These are phyloP conservation scores for Ganoderma leucocontextum DNA, from an alignment of 1,284 basidiomycete genomes.

Conservation along the genomic window DNA sequence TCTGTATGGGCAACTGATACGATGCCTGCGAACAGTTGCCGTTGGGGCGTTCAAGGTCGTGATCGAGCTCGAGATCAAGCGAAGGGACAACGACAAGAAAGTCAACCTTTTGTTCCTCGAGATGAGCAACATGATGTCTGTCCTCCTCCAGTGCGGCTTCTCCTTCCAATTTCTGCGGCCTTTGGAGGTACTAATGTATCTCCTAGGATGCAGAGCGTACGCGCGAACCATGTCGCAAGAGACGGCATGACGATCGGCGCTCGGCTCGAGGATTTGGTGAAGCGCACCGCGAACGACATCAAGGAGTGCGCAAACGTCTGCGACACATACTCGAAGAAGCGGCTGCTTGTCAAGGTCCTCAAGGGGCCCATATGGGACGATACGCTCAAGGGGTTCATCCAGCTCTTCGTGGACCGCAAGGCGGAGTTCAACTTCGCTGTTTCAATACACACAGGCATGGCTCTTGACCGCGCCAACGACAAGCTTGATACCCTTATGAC, in stretches of 20 bases:
- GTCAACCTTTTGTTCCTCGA: constrained; percentile 49
- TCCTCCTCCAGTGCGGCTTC: constrained; percentile 49
- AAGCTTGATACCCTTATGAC: constrained; percentile 39
- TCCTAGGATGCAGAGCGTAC: constrained; percentile 18
- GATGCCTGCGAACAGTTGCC: constrained; percentile 41
- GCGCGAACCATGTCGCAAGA: constrained; percentile 25
- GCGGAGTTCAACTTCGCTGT: constrained; percentile 44
- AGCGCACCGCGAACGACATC: constrained; percentile 41
- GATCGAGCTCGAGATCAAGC: constrained; percentile 48
- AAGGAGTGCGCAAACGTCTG: constrained; percentile 43
- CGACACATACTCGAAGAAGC: constrained; percentile 44
- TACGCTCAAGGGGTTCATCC: constrained; percentile 44
- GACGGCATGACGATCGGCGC: constrained; percentile 36
- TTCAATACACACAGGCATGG: constrained; percentile 44
- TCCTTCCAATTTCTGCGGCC: not conserved
- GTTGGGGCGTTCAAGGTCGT: constrained; percentile 54
- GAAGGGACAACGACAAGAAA: constrained; percentile 53
- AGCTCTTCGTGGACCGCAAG: constrained; percentile 44
- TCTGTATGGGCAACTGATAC: not conserved
- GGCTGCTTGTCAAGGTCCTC: constrained; percentile 46
- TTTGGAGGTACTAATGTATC: not conserved
- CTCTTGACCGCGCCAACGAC: constrained; percentile 43
- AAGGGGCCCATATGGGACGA: constrained; percentile 48
- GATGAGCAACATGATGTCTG: constrained; percentile 55
- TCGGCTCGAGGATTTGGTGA: constrained; percentile 32